Conservation (phyloP, 192 early-diverging fungal genomes). For the Coemansia sp. region DNA sequence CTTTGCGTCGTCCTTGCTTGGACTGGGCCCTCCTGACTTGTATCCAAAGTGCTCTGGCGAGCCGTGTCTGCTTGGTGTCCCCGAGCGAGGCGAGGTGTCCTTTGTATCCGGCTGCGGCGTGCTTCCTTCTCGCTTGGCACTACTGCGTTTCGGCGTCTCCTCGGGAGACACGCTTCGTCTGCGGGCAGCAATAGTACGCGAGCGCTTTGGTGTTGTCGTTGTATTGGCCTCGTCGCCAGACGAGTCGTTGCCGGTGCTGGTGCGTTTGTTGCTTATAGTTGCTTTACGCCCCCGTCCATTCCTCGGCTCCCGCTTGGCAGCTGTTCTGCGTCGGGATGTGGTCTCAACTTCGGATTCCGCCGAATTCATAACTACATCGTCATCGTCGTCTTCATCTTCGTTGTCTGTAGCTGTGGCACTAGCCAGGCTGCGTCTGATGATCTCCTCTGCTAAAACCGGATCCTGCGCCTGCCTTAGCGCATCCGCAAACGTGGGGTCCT, state of each 20-base stretch:
- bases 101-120: constrained; percentile 25
- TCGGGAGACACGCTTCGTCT: constrained; percentile 7
- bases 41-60: constrained; percentile 26
- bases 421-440: constrained; percentile 49
- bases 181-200: constrained; percentile 30
- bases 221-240: constrained; percentile 36
- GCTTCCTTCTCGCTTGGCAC: constrained; percentile 29
- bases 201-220: constrained; percentile 43
- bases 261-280: constrained; percentile 30
- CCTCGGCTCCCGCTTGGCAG: constrained; percentile 14
- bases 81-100: constrained; percentile 48
- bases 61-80: constrained; percentile 19
- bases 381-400: constrained; percentile 54
- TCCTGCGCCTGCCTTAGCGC: constrained; percentile 56
- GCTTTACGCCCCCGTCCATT: constrained; percentile 24
- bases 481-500: constrained; percentile 52
- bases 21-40: constrained; percentile 10
- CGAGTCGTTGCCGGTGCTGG: constrained; percentile 35
- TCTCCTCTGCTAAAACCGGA: constrained; percentile 40
- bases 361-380: constrained; percentile 49
- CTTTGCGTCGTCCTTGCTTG: constrained; percentile 29
- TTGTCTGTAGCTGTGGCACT: constrained; percentile 33
- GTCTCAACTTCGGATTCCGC: constrained; percentile 23
- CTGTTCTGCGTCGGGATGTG: not conserved
- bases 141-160: constrained; percentile 13